These are phyloP conservation scores for Diaporthe sp. DNA, from an alignment of 2,329 filamentous ascomycete species.

Conservation along the genomic window DNA sequence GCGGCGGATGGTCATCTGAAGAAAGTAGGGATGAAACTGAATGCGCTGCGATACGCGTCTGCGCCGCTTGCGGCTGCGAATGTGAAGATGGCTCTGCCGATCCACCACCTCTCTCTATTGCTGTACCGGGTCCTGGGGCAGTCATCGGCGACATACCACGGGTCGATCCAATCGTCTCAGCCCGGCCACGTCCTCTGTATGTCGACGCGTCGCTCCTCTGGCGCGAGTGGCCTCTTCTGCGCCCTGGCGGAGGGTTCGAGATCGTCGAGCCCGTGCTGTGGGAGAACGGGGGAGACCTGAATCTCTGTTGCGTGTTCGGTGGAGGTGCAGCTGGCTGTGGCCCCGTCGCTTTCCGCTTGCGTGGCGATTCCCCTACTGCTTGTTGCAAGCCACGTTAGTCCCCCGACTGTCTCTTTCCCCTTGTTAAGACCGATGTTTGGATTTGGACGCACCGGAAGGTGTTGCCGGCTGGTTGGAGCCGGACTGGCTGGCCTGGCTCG, in stretches of 20 bases:
- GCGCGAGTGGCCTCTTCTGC: conserved; percentile 72
- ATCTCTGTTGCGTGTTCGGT: conserved; percentile 60
- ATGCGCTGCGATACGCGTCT: conserved; percentile 54
- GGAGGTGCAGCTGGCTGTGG: conserved; percentile 63
- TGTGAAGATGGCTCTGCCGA: conserved; percentile 47
- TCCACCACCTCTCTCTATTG: conserved; percentile 50
- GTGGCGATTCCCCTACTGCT: conserved; percentile 82
- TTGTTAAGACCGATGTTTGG: conserved; percentile 60
- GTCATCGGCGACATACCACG: conserved; percentile 55
- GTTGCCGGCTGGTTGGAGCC: conserved; percentile 77
- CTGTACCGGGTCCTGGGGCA: conserved; percentile 49
- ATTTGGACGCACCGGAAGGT: conserved; percentile 79
- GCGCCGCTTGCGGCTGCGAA: conserved; percentile 42
- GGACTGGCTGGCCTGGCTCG: conserved; percentile 69
- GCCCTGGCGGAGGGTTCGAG: conserved; percentile 66
- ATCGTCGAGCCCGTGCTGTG: conserved; percentile 62
- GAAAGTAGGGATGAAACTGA: conserved; percentile 61
- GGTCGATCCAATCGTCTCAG: conserved; percentile 52
- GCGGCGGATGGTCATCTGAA: conserved; percentile 55
- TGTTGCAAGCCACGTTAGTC: conserved; percentile 59
- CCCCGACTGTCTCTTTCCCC: conserved; percentile 49
- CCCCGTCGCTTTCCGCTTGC: conserved; percentile 84
- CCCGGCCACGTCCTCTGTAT: conserved; percentile 54
- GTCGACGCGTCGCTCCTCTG: conserved; percentile 73
- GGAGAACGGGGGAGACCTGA: conserved; percentile 69